These are phyloP conservation scores for Penicillium riverlandense DNA, from an alignment of 495 filamentous ascomycete species.

Conservation along the genomic window DNA sequence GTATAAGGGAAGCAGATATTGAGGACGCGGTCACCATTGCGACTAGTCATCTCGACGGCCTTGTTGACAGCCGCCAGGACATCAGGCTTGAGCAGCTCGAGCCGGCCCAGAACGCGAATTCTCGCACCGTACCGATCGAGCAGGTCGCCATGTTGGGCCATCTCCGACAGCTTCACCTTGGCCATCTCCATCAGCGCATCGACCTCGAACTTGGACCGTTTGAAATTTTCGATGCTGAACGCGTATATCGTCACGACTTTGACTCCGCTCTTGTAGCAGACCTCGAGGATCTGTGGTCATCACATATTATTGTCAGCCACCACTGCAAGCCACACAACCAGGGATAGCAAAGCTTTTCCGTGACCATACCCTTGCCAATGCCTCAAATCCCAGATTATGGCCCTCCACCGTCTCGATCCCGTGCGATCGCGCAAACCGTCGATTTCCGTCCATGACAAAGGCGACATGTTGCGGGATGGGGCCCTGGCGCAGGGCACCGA, in stretches of 20 bases:
- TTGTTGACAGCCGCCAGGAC: conserved; percentile 81
- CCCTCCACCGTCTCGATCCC: conserved; percentile 95
- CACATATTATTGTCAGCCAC: not conserved
- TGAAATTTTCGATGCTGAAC: conserved; percentile 98
- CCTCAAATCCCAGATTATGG: conserved; percentile 95
- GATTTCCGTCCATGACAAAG: conserved; percentile 98
- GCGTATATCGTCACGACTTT: conserved; percentile 96
- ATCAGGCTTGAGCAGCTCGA: conserved; percentile 73
- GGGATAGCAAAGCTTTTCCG: conserved; percentile 1
- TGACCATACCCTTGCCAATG: conserved; percentile 64
- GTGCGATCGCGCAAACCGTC: conserved; percentile 80
- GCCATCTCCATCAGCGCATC: conserved; percentile 97
- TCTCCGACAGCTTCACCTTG: conserved; percentile 83
- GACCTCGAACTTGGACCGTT: conserved; percentile 95
- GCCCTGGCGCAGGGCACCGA: conserved; percentile 82
- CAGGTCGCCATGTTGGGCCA: conserved; percentile 88
- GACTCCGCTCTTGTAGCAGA: conserved; percentile 93
- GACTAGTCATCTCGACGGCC: conserved; percentile 72
- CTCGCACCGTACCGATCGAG: conserved; percentile 88
- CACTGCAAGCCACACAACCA: not conserved
- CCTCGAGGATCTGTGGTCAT: conserved; percentile 69
- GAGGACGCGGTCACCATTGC: conserved; percentile 75
- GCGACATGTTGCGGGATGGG: conserved; percentile 91
- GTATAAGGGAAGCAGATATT: conserved; percentile 99
- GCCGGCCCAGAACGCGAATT: conserved; percentile 74